Evolutionary conservation across 805 yeast genomes (phyloP).

Genomic region (Starmera pachycereana): DNA sequence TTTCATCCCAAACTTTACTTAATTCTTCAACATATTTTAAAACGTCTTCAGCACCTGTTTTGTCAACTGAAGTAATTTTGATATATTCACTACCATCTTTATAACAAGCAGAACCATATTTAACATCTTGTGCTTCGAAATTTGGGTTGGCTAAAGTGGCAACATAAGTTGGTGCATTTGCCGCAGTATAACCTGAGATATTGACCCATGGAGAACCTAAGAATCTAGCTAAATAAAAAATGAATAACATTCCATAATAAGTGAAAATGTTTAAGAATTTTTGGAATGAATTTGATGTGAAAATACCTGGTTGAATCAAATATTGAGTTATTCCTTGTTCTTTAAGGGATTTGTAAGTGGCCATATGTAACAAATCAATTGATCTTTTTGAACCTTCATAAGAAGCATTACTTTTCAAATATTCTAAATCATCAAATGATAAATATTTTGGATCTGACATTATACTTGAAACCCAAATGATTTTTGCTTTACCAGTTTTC

Average conservation of each 20-base stretch:
- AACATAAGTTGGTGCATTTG: slow-evolving; percentile 74
- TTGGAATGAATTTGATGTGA: slow-evolving; percentile 72
- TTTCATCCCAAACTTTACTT: slow-evolving; percentile 61
- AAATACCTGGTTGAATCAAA: slow-evolving; percentile 89
- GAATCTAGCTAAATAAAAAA: slow-evolving; percentile 75
- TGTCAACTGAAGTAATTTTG: slow-evolving; percentile 42
- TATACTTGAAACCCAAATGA: slow-evolving; percentile 80
- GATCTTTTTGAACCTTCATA: slow-evolving; percentile 90
- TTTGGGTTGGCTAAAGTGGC: slow-evolving; percentile 42
- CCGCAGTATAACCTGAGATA: slow-evolving; percentile 81
- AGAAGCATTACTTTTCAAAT: slow-evolving; percentile 51
- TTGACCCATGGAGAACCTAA: slow-evolving; percentile 86
- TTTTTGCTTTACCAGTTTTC: slow-evolving; percentile 44
- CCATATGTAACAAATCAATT: slow-evolving; percentile 74
- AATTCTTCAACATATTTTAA: slow-evolving; percentile 48
- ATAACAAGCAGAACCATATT: slow-evolving; percentile 66
- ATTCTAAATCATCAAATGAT: slow-evolving; percentile 65
- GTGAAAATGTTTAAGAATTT: slow-evolving; percentile 69
- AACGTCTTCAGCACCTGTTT: slow-evolving; percentile 60
- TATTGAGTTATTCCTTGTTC: slow-evolving; percentile 56
- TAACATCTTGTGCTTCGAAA: slow-evolving; percentile 36
- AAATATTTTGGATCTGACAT: slow-evolving; percentile 72
- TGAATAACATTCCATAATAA: slow-evolving; percentile 72
- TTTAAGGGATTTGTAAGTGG: slow-evolving; percentile 45
- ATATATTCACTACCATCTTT: slow-evolving; percentile 58